Evolutionary conservation across 148 eudicot genomes (phyloP).

Genomic region (Linanthus parryae): DNA sequence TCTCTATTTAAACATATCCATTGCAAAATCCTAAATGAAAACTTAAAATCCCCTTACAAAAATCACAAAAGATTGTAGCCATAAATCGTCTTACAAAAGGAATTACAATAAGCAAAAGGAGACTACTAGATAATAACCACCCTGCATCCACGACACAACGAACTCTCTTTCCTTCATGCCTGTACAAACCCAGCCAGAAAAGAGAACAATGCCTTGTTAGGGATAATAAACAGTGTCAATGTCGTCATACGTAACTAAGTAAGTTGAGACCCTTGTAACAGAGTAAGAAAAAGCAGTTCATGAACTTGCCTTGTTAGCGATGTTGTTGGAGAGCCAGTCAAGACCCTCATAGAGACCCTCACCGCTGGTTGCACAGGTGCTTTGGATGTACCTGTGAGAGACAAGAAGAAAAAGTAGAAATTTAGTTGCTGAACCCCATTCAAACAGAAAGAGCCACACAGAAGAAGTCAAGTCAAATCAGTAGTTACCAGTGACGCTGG

Average conservation of each 20-base stretch:
- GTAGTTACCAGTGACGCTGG: constrained; percentile 61
- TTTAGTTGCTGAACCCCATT: background rate
- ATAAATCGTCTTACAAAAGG: constrained; percentile 1
- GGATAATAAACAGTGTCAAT: too few relatives aligned
- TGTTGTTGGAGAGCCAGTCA: constrained; percentile 79
- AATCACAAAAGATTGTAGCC: background rate
- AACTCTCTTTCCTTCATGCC: constrained; percentile 12
- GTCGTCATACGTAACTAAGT: background rate
- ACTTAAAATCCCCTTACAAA: background rate
- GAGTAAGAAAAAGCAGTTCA: background rate
- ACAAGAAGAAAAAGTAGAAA: too few relatives aligned
- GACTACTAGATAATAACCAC: constrained; percentile 25
- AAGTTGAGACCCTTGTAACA: background rate
- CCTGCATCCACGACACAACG: constrained; percentile 26
- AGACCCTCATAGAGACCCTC: constrained; percentile 72
- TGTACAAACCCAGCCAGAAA: background rate
- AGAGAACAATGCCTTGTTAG: background rate
- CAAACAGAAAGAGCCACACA: background rate
- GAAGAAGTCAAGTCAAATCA: constrained; percentile 1
- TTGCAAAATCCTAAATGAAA: constrained; percentile 12
- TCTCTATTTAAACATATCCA: constrained; percentile 8
- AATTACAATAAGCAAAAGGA: background rate
- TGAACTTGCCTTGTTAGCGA: constrained; percentile 54
- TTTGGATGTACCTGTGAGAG: constrained; percentile 63
- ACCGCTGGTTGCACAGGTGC: constrained; percentile 75